phyloP scores from a whole-genome alignment of 108 stramenopile genomes.

The Nannochloropsis oceanica region DNA sequence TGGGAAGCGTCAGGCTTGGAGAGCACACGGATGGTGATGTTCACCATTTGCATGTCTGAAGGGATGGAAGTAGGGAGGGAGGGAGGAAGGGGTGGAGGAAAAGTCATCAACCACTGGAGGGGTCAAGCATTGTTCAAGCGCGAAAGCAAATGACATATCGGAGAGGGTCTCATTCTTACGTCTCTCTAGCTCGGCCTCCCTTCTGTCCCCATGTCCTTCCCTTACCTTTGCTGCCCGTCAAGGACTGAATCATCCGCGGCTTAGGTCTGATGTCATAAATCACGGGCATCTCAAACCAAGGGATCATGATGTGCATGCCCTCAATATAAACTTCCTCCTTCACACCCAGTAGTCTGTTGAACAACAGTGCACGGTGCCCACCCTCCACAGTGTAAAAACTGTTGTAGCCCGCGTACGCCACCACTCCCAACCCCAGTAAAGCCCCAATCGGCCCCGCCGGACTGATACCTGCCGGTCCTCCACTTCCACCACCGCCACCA shows the following conservation, averaged over 20 bases:
- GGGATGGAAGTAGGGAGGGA: background rate
- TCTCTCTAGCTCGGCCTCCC: too few species aligned
- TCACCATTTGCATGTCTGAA: conserved; percentile 95
- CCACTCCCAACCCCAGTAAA: conserved; percentile 33
- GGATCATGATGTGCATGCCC: conserved; percentile 88
- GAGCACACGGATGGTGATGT: conserved; percentile 95
- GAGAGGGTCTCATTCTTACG: too few species aligned
- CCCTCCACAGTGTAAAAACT: conserved; percentile 65
- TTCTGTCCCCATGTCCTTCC: too few species aligned
- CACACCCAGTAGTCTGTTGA: conserved; percentile 85
- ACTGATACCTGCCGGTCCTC: background rate
- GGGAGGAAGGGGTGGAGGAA: background rate
- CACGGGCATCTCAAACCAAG: conserved; percentile 93
- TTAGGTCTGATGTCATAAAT: conserved; percentile 90
- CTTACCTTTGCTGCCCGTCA: conserved; percentile 60
- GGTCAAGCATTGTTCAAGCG: background rate
- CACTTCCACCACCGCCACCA: background rate
- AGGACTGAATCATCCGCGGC: conserved; percentile 78
- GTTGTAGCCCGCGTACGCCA: conserved; percentile 81
- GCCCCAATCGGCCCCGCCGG: conserved; percentile 24
- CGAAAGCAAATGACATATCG: background rate
- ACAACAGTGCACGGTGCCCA: conserved; percentile 91
- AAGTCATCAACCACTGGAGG: background rate
- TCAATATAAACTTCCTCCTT: conserved; percentile 68
- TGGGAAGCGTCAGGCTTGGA: conserved; percentile 69